Conservation (phyloP, 2,329 filamentous ascomycete genomes). For the Venturia nashicola region DNA sequence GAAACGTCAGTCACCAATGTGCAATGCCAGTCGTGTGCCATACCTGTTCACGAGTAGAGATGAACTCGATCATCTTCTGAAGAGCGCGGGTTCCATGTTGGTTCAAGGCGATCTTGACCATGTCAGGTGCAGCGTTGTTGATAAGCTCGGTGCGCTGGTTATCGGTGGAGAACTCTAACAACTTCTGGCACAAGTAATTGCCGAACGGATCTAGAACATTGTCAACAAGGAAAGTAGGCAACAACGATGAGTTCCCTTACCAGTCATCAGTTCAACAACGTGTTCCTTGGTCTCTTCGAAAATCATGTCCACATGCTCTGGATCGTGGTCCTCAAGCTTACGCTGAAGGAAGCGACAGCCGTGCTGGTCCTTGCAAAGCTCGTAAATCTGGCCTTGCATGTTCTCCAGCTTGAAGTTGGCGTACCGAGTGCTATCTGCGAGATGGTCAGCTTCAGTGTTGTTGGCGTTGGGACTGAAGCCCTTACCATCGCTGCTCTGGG, state of each 20-base stretch:
- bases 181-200: slow-evolving; percentile 98
- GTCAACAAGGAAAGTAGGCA: slow-evolving; percentile 15
- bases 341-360: slow-evolving; percentile 94
- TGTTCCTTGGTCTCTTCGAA: slow-evolving; percentile 88
- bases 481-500: slow-evolving; percentile 57
- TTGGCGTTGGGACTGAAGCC: slow-evolving; percentile 10
- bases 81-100: slow-evolving; percentile 93
- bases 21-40: not conserved
- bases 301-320: slow-evolving; percentile 79
- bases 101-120: slow-evolving; percentile 90
- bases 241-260: slow-evolving; percentile 21
- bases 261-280: slow-evolving; percentile 93
- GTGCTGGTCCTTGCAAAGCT: slow-evolving; percentile 93
- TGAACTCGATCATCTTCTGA: slow-evolving; percentile 99
- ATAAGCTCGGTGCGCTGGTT: slow-evolving; percentile 90
- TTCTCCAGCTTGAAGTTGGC: slow-evolving; percentile 72
- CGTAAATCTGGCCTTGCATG: slow-evolving; percentile 72
- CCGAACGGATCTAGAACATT: slow-evolving; percentile 67
- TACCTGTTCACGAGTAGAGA: slow-evolving; percentile 67
- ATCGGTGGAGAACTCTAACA: slow-evolving; percentile 89
- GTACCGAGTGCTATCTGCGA: slow-evolving; percentile 53
- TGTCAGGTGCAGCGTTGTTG: slow-evolving; percentile 72
- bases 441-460: not conserved
- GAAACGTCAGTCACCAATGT: slow-evolving; percentile 12
- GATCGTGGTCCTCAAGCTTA: slow-evolving; percentile 82